A percentile compares a stretch with the other conserved stretches of the same genome.
These are phyloP conservation scores for Microdochium nivale DNA, from an alignment of 2,329 filamentous ascomycete genomes.

Conservation along the genomic window DNA sequence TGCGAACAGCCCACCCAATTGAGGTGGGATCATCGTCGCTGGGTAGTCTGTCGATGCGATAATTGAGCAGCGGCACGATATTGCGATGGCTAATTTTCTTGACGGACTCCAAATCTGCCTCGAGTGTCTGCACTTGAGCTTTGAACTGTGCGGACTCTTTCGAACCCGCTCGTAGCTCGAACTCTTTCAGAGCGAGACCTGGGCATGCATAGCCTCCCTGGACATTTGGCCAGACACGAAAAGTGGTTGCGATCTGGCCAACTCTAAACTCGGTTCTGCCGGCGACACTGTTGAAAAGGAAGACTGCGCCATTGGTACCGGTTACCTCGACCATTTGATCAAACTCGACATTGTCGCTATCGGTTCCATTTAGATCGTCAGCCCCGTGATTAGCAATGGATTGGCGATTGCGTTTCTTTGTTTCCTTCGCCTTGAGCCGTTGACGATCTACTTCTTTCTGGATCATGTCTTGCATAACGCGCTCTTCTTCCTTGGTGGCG, in stretches of 20 bases:
- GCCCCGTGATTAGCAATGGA: constrained; percentile 28
- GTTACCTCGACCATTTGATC: constrained; percentile 58
- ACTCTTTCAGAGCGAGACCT: constrained; percentile 67
- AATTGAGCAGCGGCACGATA: constrained; percentile 72
- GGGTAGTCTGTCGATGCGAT: constrained; percentile 58
- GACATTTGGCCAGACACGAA: constrained; percentile 63
- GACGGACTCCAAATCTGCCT: constrained; percentile 66
- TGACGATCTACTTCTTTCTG: constrained; percentile 64
- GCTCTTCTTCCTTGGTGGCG: constrained; percentile 59
- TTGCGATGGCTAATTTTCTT: constrained; percentile 70
- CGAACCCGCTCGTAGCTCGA: constrained; percentile 46
- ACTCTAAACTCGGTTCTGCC: constrained; percentile 58
- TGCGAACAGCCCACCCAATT: constrained; percentile 60
- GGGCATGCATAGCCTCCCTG: constrained; percentile 44
- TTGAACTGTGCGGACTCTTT: constrained; percentile 59
- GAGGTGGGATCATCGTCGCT: constrained; percentile 27
- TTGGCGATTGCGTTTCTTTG: constrained; percentile 50
- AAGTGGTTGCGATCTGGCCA: constrained; percentile 59
- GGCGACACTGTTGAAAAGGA: constrained; percentile 63
- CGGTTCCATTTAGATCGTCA: constrained; percentile 20
- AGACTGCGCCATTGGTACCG: constrained; percentile 52
- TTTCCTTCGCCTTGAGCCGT: constrained; percentile 54
- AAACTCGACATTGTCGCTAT: constrained; percentile 43
- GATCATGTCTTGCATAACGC: constrained; percentile 61
- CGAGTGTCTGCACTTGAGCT: constrained; percentile 66